Evolutionary conservation across 2,329 filamentous ascomycete species (phyloP).

Genomic region (Cordyceps tenuipes): DNA sequence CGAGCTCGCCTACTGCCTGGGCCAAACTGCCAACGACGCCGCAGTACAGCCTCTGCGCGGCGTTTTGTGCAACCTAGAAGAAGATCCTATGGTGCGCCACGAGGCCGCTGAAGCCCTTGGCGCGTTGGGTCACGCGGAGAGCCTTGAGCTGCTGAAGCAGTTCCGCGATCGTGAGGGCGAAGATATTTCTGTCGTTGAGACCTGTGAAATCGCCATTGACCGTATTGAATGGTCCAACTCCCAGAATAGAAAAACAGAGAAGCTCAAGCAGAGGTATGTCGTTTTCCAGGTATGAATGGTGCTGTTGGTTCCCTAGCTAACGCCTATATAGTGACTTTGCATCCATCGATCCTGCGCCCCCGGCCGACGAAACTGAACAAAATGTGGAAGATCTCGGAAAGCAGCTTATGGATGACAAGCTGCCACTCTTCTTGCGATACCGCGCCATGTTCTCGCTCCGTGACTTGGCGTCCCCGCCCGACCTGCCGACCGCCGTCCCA

Average conservation of each 20-base stretch:
- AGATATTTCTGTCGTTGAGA: slow-evolving; percentile 78
- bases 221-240: slow-evolving; percentile 90
- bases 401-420: slow-evolving; percentile 66
- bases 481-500: slow-evolving; percentile 80
- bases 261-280: slow-evolving; percentile 68
- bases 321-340: slow-evolving; percentile 68
- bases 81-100: slow-evolving; percentile 92
- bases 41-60: slow-evolving; percentile 64
- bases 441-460: slow-evolving; percentile 96
- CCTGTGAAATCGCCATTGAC: slow-evolving; percentile 92
- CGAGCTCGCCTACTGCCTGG: slow-evolving; percentile 93
- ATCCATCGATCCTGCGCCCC: slow-evolving; percentile 90
- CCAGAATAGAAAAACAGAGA: slow-evolving; percentile 61
- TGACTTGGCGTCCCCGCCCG: slow-evolving; percentile 87
- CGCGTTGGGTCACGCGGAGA: slow-evolving; percentile 68
- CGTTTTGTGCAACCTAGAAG: slow-evolving; percentile 68
- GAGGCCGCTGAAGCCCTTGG: slow-evolving; percentile 94
- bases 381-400: slow-evolving; percentile 68
- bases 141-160: slow-evolving; percentile 63
- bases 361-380: slow-evolving; percentile 62
- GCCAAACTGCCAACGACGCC: slow-evolving; percentile 73
- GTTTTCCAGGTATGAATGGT: slow-evolving; percentile 6
- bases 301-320: slow-evolving; percentile 21
- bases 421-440: slow-evolving; percentile 86
- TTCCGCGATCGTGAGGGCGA: slow-evolving; percentile 70